Base-by-base conservation (phyloP, 805 yeast species). In the Starmerella lactis-condensi region DNA sequence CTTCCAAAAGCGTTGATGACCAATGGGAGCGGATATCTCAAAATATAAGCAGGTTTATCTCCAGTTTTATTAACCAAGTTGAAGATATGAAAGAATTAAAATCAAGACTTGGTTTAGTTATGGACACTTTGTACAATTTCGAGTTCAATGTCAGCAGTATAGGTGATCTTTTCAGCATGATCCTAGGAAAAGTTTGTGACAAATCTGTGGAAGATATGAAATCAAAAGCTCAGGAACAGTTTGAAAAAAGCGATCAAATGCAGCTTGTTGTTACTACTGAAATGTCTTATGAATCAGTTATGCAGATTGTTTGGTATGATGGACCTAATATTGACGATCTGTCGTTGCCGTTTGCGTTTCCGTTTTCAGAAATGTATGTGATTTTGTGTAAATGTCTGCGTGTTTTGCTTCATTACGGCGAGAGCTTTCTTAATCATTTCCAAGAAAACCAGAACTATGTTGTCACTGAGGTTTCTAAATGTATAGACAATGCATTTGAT, bases 331-430 rank as follows among this genome's bases (percentile, higher is more conserved):
- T 64, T 11, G 48, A 56, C 2, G 64, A 67, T 15, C 31, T 27
- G 28, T 6, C 13, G 10, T 67, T 67, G 35, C 75, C 79, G 2
- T 61, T 70, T 37, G 68, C 74, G 0, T 55, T 85, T 32, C 95
- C 96, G 11, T 89, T 85, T 47, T 78, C 93, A 31, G 75, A 77
- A 34, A 70, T 81, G 37, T 83, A 81, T 46, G 83, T 92, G 17
- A 75, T 79, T 56, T 69, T 81, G 20, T 85, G 95, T 52, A 67
- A 79, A 16, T 72, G 77, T 22, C 53, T 78, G 13, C 63, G 79
- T 33, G 64, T 69, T 12, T 69, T 76, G 24, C 63, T 83, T 14
- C 62, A 66, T 18, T 69, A 69, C 36, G 63, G 77, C 31, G 59
- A 67, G n/a, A 56, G 59, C 13, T 89, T 83, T 45, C 54, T 76